Evolutionary conservation across 768 basidiomycete genomes (phyloP).

Genomic region (Serpula lacrymans): DNA sequence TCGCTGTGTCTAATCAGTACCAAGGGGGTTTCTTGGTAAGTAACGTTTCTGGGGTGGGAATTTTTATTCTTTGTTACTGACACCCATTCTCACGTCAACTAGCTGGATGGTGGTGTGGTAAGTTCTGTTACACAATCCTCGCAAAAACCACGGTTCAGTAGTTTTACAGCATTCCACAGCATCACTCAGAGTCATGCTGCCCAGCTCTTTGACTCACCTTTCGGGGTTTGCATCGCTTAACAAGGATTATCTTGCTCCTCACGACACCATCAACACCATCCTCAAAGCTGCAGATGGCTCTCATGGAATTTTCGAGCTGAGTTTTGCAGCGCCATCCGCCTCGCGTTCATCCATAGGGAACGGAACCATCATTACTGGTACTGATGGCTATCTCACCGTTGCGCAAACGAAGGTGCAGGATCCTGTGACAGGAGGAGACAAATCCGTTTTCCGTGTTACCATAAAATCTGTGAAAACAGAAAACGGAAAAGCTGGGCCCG

Average conservation of each 20-base stretch:
- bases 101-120: conserved; percentile 81
- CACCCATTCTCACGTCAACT: conserved; percentile 6
- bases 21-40: conserved; percentile 82
- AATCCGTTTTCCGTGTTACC: conserved; percentile 31
- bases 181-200: conserved; percentile 58
- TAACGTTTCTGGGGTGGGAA: conserved; percentile 6
- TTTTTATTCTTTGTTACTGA: not conserved
- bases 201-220: conserved; percentile 48
- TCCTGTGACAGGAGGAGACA: conserved; percentile 19
- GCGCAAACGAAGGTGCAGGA: conserved; percentile 27
- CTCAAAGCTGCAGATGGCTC: conserved; percentile 44
- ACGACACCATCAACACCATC: conserved; percentile 71
- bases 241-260: conserved; percentile 68
- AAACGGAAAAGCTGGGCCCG: conserved; percentile 19
- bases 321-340: conserved; percentile 54
- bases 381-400: conserved; percentile 56
- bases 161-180: conserved; percentile 59
- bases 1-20: conserved; percentile 39
- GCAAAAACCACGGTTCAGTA: not conserved
- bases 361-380: conserved; percentile 53
- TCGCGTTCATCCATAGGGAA: conserved; percentile 29
- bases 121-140: conserved; percentile 20
- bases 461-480: conserved; percentile 31
- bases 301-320: conserved; percentile 61
- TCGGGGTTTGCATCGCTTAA: conserved; percentile 67